Conservation (phyloP, 768 basidiomycete species). For the Termitomyces sp. region DNA sequence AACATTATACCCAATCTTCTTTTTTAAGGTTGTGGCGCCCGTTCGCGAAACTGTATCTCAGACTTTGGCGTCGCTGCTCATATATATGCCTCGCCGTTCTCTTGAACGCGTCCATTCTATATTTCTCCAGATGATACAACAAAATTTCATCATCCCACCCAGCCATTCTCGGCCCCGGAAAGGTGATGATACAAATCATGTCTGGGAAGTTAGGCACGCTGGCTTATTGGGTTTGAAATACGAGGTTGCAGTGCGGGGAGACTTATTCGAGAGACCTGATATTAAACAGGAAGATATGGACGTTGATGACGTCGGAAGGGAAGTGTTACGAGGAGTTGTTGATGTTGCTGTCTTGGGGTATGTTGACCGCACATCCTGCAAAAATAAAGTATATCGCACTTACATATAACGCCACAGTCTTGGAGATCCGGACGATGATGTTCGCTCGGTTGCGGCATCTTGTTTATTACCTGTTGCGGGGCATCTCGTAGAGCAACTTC, state of each 20-base stretch:
- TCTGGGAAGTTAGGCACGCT: conserved; percentile 99
- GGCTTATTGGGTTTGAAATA: conserved; percentile 96
- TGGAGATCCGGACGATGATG: conserved; percentile 90
- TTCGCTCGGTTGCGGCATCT: conserved; percentile 90
- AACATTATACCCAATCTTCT: not conserved
- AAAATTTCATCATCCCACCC: conserved; percentile 58
- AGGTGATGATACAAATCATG: conserved; percentile 49
- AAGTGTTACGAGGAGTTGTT: conserved; percentile 76
- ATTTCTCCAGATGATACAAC: conserved; percentile 90
- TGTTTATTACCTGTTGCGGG: conserved; percentile 86
- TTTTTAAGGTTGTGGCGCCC: conserved; percentile 75
- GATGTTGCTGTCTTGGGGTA: conserved; percentile 91
- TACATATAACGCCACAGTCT: conserved; percentile 44
- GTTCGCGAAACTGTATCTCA: conserved; percentile 96
- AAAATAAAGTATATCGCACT: not conserved
- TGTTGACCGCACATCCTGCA: conserved; percentile 20
- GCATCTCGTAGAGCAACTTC: conserved; percentile 71
- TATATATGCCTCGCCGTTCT: conserved; percentile 82
- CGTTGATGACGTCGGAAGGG: conserved; percentile 37
- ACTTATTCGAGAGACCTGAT: conserved; percentile 55
- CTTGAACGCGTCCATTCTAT: conserved; percentile 78
- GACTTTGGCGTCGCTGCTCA: conserved; percentile 82
- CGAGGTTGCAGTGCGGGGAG: conserved; percentile 89
- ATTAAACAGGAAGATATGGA: conserved; percentile 30
- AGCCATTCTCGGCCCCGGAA: conserved; percentile 23